phyloP scores from a whole-genome alignment of 1,139 yeast species.

The Arxiozyma bovina region DNA sequence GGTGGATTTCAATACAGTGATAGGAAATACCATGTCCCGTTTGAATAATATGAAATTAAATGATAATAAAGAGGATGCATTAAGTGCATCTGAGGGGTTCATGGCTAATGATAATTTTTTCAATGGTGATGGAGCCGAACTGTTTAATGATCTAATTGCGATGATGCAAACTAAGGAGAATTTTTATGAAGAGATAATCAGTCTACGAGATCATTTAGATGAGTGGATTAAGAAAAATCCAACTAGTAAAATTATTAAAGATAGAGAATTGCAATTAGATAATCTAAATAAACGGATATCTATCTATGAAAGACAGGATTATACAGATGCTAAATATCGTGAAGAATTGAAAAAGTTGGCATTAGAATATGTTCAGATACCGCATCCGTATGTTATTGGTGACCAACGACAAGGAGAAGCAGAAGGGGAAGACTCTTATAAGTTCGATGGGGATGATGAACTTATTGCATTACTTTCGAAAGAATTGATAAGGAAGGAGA shows the following conservation, averaged over 20 bases:
- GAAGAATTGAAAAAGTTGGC: constrained; percentile 43
- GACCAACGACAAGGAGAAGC: not conserved
- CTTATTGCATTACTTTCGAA: not conserved
- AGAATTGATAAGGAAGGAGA: not conserved
- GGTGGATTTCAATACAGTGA: not conserved
- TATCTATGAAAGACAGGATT: constrained; percentile 45
- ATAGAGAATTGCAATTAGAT: not conserved
- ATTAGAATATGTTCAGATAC: not conserved
- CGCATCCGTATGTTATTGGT: not conserved
- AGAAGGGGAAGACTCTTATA: not conserved
- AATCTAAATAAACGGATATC: not conserved
- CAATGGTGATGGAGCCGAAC: constrained; percentile 10
- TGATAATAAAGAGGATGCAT: constrained; percentile 12
- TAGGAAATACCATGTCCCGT: constrained; percentile 20
- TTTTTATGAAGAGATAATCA: not conserved
- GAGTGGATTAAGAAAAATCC: not conserved
- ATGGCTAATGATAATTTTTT: constrained; percentile 27
- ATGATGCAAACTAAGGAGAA: not conserved
- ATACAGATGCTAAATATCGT: constrained; percentile 47
- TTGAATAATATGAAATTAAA: constrained; percentile 44
- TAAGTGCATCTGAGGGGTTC: constrained; percentile 46
- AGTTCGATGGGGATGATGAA: not conserved
- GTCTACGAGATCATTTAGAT: not conserved
- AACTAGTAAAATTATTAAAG: not conserved
- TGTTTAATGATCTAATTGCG: not conserved